Base-by-base conservation (phyloP, 345 rosid species). In the Carallia brachiata region DNA sequence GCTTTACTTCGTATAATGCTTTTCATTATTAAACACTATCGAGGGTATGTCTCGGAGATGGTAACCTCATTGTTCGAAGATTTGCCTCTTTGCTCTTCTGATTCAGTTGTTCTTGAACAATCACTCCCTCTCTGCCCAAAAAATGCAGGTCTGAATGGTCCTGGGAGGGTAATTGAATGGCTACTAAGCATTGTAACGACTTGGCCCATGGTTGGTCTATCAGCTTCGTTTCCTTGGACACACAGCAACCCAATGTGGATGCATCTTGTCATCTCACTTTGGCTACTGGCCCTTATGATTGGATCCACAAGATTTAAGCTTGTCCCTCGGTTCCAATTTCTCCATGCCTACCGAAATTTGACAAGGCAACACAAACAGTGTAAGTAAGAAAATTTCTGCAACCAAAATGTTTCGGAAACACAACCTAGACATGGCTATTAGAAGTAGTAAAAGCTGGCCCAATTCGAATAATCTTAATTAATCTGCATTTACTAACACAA, bases 221-320 rank as follows among this genome's bases (percentile, higher is more conserved):
- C 71, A 0, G 70, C 73, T 4, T 66, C 52, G 53, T 76, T 84
- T 60, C 86, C 84, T 71, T 90, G 97, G 65, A 83, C 84, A 6
- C 90, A 88, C 8, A 85, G 77, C 15, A 88, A 63, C 1, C 84
- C 89, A 13, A 87, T 77, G 62, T 87, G 89, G 39, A 91, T 69
- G 72, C 91, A 84, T 70, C 83, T 76, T 62, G 59, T 63, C 57
- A 82, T 77, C 60, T 87, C 86, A 17, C 36, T 60, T n/a, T 67
- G 50, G 0, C 78, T 78, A 56, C 78, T 69, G 4, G 16, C 56
- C 1, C 64, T 68, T 44, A 91, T 44, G 8, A 4, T 74, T 0
- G 82, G 79, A 68, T 89, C 85, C 1, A 87, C 61, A 0, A 89
- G 36, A 32, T 81, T 73, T 6, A 63, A 4, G 6, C 60, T 48